Base-by-base conservation (phyloP, 768 basidiomycete species). In the Rhodotorula diobovata region DNA sequence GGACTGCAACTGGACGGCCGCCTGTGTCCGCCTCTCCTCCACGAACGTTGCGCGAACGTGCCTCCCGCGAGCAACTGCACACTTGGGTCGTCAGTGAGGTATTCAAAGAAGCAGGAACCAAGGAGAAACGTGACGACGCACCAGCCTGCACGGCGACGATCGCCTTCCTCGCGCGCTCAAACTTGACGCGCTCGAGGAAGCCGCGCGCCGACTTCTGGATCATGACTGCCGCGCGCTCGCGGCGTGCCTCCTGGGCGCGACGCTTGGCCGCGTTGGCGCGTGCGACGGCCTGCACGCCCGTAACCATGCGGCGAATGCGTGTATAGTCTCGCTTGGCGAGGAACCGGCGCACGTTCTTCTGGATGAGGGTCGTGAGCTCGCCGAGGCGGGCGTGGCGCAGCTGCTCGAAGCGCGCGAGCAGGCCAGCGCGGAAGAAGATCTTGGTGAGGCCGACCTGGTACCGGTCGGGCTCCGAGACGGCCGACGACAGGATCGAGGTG, bases 371-470 rank as follows among this genome's bases (percentile, higher is more conserved):
- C 71, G 94, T 92, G 82, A 99, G 86, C 32, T 88, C 84, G 79
- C 95, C 94, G 63, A 98, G 85, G 69, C 90, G 85, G 70, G 90
- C 88, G 14, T 93, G 88, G 51, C 96, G 90, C 66, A 94, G 84
- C 25, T 91, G 87, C 82, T 99, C 96, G 56, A 99, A 85, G 12
- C 90, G 90, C 37, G 96, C 95, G 66, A 99, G 88, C 93, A 98
- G 97, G 73, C 96, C 96, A 21, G 96, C 94, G 70, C 96, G 87
- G 86, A 99, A 98, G 83, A 99, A 99, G 76, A 99, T 97, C 82
- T 99, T 99, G 37, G 91, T 98, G 39, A 93, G 85, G 76, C 96
- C 96, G 78, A 88, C 88, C 82, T 99, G 96, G 81, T 93, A 96
- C 84, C 95, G 97, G 84, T 97, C 94, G 14, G 88, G 85, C 74